Conservation (phyloP, 2,329 filamentous ascomycete genomes). For the Cladosporium velox region DNA sequence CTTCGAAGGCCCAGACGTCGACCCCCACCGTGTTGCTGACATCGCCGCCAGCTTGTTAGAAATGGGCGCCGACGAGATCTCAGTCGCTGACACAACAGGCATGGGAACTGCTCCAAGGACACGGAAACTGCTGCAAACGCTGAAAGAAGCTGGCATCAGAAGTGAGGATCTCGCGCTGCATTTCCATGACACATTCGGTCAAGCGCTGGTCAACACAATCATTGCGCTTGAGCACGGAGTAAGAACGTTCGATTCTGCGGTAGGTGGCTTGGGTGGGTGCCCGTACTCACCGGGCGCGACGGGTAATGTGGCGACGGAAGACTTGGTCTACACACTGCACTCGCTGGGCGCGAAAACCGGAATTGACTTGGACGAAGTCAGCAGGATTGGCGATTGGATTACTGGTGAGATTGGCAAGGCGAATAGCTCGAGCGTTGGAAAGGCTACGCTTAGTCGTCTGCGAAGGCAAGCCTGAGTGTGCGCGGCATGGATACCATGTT, state of each 20-base stretch:
- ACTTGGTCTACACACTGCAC: constrained; percentile 75
- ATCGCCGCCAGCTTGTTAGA: constrained; percentile 69
- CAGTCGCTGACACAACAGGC: constrained; percentile 85
- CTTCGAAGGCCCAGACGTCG: constrained; percentile 65
- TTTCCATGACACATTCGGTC: constrained; percentile 87
- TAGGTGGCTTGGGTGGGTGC: constrained; percentile 80
- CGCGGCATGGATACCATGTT: background rate
- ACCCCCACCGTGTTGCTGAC: constrained; percentile 61
- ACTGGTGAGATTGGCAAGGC: constrained; percentile 61
- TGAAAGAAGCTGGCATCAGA: constrained; percentile 67
- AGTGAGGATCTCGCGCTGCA: constrained; percentile 75
- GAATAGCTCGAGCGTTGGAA: constrained; percentile 69
- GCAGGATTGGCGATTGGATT: constrained; percentile 73
- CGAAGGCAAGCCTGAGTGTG: background rate
- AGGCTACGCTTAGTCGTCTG: constrained; percentile 47
- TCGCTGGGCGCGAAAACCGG: constrained; percentile 74
- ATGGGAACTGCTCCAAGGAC: constrained; percentile 81
- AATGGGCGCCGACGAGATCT: constrained; percentile 88
- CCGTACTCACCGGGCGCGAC: constrained; percentile 84
- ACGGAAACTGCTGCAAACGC: constrained; percentile 62
- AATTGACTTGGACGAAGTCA: constrained; percentile 66
- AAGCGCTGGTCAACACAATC: constrained; percentile 79
- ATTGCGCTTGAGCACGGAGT: constrained; percentile 77
- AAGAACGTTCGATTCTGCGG: constrained; percentile 75
- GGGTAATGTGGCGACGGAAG: constrained; percentile 83